These are phyloP conservation scores for Vaccinium corymbosum DNA, from an alignment of 148 eudicot species.

Conservation along the genomic window DNA sequence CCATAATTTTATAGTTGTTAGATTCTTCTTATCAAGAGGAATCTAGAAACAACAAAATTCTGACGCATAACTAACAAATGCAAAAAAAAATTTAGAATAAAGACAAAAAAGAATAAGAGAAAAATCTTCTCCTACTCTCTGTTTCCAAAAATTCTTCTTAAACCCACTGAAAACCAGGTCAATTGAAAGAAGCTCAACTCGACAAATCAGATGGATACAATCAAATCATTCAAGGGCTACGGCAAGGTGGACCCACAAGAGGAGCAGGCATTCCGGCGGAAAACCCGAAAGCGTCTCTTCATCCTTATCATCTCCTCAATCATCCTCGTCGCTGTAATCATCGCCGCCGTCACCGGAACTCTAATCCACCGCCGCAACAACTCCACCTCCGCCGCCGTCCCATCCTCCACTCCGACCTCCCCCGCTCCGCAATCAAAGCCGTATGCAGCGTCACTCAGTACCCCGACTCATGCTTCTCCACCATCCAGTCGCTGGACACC, in stretches of 20 bases:
- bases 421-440: conserved; percentile 41
- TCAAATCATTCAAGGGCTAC: conserved; percentile 72
- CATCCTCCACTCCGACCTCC: conserved; percentile 13
- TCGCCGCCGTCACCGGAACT: conserved; percentile 39
- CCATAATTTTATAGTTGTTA: no score
- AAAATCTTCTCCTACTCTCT: no score
- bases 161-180: neutral
- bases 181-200: neutral
- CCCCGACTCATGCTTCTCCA: conserved; percentile 42
- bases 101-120: no score
- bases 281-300: conserved; percentile 45
- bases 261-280: conserved; percentile 40
- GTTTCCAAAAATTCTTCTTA: neutral
- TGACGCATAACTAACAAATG: no score
- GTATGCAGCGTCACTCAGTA: conserved; percentile 51
- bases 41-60: no score
- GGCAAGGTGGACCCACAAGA: conserved; percentile 64
- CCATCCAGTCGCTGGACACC: conserved; percentile 25
- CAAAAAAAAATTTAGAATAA: no score
- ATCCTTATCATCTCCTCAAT: conserved; percentile 35
- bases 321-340: conserved; percentile 36
- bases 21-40: no score
- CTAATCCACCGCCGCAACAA: conserved; percentile 25
- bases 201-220: conserved; percentile 44
- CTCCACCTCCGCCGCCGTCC: neutral